Evolutionary conservation across 179 eudicot genomes (phyloP).

Genomic region (Sideroxylon spinosum): DNA sequence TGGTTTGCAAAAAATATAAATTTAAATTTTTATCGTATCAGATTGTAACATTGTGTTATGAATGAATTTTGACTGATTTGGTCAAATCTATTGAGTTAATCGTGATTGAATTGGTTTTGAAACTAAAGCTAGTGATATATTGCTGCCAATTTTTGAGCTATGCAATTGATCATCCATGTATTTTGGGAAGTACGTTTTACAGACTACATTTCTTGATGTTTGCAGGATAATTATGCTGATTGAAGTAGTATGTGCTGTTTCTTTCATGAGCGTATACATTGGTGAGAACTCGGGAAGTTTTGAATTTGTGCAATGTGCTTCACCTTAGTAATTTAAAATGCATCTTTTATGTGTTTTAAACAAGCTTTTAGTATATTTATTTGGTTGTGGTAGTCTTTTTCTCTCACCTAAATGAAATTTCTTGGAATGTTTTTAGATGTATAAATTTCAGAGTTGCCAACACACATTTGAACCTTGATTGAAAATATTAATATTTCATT

Average conservation of each 20-base stretch:
- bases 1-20: background rate
- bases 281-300: conserved; percentile 38
- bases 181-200: conserved; percentile 9
- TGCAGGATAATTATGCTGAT: conserved; percentile 90
- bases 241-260: conserved; percentile 84
- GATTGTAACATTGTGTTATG: no score
- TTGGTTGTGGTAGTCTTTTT: background rate
- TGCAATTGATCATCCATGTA: background rate
- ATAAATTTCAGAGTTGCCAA: background rate
- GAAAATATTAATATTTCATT: background rate
- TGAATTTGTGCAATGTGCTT: conserved; percentile 4
- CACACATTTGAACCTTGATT: conserved; percentile 1
- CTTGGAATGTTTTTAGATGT: background rate
- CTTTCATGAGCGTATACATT: conserved; percentile 73
- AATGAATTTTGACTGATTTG: background rate
- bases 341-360: conserved; percentile 4
- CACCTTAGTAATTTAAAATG: background rate
- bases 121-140: conserved; percentile 6
- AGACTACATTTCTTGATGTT: conserved; percentile 17
- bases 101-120: background rate
- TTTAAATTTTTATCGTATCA: no score
- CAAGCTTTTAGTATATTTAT: background rate
- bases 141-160: background rate
- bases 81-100: background rate
- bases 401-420: background rate